Conservation (phyloP, 2,329 filamentous ascomycete species). For the Venturia effusa region DNA sequence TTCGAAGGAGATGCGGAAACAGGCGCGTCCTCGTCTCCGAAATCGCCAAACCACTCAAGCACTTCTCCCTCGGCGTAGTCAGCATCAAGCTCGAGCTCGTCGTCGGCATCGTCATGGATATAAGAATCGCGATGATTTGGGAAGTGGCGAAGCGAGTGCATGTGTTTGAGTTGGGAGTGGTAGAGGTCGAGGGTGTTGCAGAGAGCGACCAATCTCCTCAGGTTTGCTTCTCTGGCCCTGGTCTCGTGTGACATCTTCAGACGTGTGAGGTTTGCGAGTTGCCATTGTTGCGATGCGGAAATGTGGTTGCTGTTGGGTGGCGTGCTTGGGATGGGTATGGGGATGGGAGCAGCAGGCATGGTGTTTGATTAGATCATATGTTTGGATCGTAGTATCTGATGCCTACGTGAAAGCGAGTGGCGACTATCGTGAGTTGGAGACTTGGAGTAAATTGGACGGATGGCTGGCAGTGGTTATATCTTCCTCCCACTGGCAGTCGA, state of each 20-base stretch:
- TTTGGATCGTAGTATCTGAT: too few species aligned
- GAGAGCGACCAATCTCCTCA: background rate
- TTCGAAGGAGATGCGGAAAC: background rate
- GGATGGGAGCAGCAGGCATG: background rate
- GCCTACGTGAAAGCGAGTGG: too few species aligned
- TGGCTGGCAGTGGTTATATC: background rate
- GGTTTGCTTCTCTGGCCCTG: background rate
- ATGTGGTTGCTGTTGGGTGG: background rate
- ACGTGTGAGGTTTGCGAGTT: background rate
- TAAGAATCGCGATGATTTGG: background rate
- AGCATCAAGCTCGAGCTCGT: background rate
- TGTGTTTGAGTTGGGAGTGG: background rate
- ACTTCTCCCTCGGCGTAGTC: background rate
- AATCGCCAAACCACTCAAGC: background rate
- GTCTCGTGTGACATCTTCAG: background rate
- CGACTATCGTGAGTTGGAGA: background rate
- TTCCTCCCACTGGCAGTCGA: too few species aligned
- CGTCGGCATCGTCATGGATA: background rate
- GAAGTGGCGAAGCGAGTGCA: background rate
- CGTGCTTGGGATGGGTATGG: background rate
- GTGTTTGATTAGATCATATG: background rate
- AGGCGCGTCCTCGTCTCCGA: background rate
- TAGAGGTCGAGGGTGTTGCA: conserved; percentile 6
- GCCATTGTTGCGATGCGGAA: background rate
- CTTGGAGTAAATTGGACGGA: too few species aligned